Base-by-base conservation (phyloP, 1,284 basidiomycete genomes). In the Cryptococcus deneoformans region DNA sequence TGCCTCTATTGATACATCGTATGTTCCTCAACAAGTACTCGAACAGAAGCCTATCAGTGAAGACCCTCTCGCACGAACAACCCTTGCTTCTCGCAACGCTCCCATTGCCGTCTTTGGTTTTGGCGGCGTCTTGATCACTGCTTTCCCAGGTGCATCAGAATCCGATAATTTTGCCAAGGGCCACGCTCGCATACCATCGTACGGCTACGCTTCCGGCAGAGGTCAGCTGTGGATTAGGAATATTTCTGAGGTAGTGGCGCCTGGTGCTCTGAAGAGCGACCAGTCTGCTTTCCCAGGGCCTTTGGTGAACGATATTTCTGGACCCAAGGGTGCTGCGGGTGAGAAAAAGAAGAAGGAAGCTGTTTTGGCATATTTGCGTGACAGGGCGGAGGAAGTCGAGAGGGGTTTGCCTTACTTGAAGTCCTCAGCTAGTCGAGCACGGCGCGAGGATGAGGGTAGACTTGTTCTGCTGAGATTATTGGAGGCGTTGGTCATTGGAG, bases 51-150 rank as follows among this genome's bases (percentile, higher is more conserved):
- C 74, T 1, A 61, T 76, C 12, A 63, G 64, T 16, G 92, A 93
- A 68, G 90, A 94, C 73, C 88, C 89, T 7, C 80, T 93, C 0
- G 86, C 87, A 43, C 83, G 92, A 56, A 86, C 86, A 36, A 82
- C 86, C 6, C 82, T 84, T 52, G 83, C 61, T 1, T 75, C 75
- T 5, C 65, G 71, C 7, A 70, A 86, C 46, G 84, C 87, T 2
- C 93, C 92, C 0, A 81, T 95, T 16, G 81, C 93, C 54, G 87
- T 84, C 59, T 95, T 96, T 67, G 93, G 93, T 0, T 92, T 93
- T 69, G 90, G 90, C 35, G 93, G 92, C 11, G 87, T 87, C 67
- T 69, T 95, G 51, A 82, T 94, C 10, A 87, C 89, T 6, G 92
- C 88, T 71, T 94, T 94, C 80, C 91, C 93, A 57, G 85, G 84